A percentile compares a stretch with the other conserved stretches of the same genome.
phyloP scores from a whole-genome alignment of 495 filamentous ascomycete genomes.

The Neurospora tetrasperma region DNA sequence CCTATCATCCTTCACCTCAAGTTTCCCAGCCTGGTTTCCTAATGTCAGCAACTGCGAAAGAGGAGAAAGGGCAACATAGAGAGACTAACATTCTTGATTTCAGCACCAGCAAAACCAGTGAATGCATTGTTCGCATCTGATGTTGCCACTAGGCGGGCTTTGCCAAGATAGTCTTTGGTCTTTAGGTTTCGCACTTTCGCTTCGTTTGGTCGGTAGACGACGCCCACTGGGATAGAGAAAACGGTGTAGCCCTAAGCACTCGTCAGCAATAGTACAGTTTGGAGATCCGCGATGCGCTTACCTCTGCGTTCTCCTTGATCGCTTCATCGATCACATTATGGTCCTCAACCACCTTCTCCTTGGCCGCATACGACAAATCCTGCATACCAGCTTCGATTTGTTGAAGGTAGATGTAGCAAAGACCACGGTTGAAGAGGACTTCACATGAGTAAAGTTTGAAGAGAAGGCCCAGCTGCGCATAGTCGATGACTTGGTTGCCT shows the following conservation, averaged over 20 bases:
- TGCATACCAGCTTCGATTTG: conserved; percentile 83
- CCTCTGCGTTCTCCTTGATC: conserved; percentile 85
- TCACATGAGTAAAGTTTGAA: conserved; percentile 98
- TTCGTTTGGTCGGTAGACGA: conserved; percentile 90
- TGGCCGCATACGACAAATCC: conserved; percentile 84
- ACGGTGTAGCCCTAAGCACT: conserved; percentile 79
- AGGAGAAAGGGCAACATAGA: not conserved
- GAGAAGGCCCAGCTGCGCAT: conserved; percentile 89
- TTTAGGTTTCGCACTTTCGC: conserved; percentile 98
- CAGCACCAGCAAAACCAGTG: conserved; percentile 64
- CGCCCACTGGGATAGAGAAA: conserved; percentile 94
- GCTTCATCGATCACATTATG: conserved; percentile 98
- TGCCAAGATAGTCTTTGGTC: conserved; percentile 92
- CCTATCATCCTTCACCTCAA: conserved; percentile 55
- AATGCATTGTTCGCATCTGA: conserved; percentile 68
- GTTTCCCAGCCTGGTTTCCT: conserved; percentile 7
- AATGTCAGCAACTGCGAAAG: conserved; percentile 16
- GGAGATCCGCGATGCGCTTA: conserved; percentile 26
- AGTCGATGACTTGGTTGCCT: conserved; percentile 95
- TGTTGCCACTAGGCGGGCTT: conserved; percentile 87
- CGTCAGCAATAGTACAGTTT: conserved; percentile 17
- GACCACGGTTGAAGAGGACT: conserved; percentile 92
- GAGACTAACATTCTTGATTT: conserved; percentile 52
- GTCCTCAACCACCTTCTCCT: conserved; percentile 89
- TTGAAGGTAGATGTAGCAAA: conserved; percentile 95